Conservation (phyloP, 2,329 filamentous ascomycete species). For the Colletotrichum sp. region DNA sequence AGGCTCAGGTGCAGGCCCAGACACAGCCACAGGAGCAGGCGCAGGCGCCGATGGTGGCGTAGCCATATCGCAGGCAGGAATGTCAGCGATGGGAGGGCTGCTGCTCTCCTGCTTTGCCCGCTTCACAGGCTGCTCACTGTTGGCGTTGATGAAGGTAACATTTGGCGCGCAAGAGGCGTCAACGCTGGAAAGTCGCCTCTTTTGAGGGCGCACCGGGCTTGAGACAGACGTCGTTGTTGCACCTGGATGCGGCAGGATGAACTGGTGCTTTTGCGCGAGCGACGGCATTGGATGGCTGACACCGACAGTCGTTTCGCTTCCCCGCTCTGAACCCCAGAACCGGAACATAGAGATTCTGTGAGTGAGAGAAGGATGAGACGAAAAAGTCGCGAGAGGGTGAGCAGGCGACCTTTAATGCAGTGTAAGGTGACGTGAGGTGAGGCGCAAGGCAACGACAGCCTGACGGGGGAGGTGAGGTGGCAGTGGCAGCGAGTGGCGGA, state of each 20-base stretch:
- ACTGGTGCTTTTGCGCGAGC: constrained; percentile 35
- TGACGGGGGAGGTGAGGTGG: background rate
- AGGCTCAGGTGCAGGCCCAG: constrained; percentile 7
- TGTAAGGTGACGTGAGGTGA: background rate
- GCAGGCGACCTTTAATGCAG: constrained; percentile 6
- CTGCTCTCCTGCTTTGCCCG: constrained; percentile 39
- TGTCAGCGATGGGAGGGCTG: constrained; percentile 3
- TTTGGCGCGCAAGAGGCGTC: constrained; percentile 28
- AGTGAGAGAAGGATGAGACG: constrained; percentile 28
- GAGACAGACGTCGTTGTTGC: constrained; percentile 24
- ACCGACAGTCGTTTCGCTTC: constrained; percentile 57
- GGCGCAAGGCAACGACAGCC: constrained; percentile 11
- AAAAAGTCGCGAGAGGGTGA: constrained; percentile 11
- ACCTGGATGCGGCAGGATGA: constrained; percentile 31
- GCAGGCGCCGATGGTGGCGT: constrained; percentile 21
- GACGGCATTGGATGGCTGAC: constrained; percentile 45
- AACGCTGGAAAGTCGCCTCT: constrained; percentile 43
- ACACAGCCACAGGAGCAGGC: constrained; percentile 13
- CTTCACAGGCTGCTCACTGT: constrained; percentile 36
- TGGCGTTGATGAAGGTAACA: constrained; percentile 26
- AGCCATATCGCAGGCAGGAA: constrained; percentile 3
- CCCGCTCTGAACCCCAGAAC: constrained; percentile 65
- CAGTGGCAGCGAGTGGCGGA: constrained; percentile 4
- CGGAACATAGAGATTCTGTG: constrained; percentile 63
- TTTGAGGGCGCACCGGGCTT: constrained; percentile 36